These are phyloP conservation scores for Xylaria curta DNA, from an alignment of 495 filamentous ascomycete genomes.

Conservation along the genomic window DNA sequence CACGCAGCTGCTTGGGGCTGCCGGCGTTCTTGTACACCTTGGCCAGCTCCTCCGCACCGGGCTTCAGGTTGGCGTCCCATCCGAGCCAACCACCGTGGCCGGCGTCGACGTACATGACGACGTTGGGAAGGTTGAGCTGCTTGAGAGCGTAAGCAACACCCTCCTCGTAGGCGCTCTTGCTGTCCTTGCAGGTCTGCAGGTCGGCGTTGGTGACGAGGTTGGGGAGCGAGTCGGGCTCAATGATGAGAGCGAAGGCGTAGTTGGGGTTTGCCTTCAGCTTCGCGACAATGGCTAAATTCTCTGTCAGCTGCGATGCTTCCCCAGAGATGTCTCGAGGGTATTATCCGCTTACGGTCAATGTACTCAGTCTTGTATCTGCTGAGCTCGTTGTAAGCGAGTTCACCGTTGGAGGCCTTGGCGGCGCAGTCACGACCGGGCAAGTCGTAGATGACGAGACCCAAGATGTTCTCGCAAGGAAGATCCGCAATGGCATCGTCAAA, in stretches of 20 bases:
- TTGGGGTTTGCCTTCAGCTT: constrained; percentile 61
- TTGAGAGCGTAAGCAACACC: constrained; percentile 75
- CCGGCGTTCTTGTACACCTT: constrained; percentile 70
- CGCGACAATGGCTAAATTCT: constrained; percentile 59
- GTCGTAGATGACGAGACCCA: constrained; percentile 77
- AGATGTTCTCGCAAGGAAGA: constrained; percentile 61
- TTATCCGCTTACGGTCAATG: constrained; percentile 63
- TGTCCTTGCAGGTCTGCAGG: constrained; percentile 66
- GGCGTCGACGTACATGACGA: constrained; percentile 84
- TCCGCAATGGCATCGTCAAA: constrained; percentile 63
- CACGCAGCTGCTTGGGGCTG: constrained; percentile 69
- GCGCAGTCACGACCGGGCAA: constrained; percentile 80
- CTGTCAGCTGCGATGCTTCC: constrained; percentile 35
- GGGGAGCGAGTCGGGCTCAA: constrained; percentile 80
- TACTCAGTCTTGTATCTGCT: constrained; percentile 70
- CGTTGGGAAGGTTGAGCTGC: constrained; percentile 75
- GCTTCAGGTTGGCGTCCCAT: constrained; percentile 78
- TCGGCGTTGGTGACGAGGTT: constrained; percentile 81
- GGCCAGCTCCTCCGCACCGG: constrained; percentile 72
- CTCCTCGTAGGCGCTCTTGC: constrained; percentile 68
- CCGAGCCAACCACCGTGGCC: constrained; percentile 85
- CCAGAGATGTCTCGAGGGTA: no score
- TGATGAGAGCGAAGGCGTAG: constrained; percentile 60
- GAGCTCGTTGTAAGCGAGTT: constrained; percentile 69
- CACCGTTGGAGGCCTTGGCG: constrained; percentile 77